These are phyloP conservation scores for Cardamine chenopodiifolia DNA, from an alignment of 345 rosid genomes.

Conservation along the genomic window DNA sequence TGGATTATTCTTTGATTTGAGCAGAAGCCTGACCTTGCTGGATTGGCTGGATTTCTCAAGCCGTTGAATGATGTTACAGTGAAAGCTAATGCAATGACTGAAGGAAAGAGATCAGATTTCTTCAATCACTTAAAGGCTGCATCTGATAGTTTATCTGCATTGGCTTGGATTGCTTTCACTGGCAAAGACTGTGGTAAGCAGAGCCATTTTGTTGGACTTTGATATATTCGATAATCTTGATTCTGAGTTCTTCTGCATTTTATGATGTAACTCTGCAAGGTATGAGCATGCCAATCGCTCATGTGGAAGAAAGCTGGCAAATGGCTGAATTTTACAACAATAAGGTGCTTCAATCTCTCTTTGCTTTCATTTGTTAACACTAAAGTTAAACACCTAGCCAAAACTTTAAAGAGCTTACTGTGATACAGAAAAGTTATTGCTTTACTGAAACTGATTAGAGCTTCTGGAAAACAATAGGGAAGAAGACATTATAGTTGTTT, in stretches of 20 bases:
- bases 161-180: conserved; percentile 91
- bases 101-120: conserved; percentile 80
- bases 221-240: not conserved
- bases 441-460: not conserved
- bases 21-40: conserved; percentile 79
- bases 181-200: conserved; percentile 90
- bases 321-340: conserved; percentile 96
- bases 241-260: not conserved
- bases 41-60: conserved; percentile 75
- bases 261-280: conserved; percentile 50
- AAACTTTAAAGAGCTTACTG: not conserved
- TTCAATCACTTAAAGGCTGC: conserved; percentile 89
- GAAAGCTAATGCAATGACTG: conserved; percentile 79
- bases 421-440: not conserved
- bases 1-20: not conserved
- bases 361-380: not conserved
- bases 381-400: not conserved
- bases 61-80: conserved; percentile 79
- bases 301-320: conserved; percentile 99
- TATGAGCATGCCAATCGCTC: conserved; percentile 97
- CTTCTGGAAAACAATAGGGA: not conserved
- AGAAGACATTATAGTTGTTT: not conserved
- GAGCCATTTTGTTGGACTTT: not conserved
- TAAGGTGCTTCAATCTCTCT: conserved; percentile 57
- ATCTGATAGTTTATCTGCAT: conserved; percentile 78